Evolutionary conservation across 2,329 filamentous ascomycete species (phyloP), one percentile per base, ranked within the genome.

Genomic region (Clonostachys byssicola): DNA sequence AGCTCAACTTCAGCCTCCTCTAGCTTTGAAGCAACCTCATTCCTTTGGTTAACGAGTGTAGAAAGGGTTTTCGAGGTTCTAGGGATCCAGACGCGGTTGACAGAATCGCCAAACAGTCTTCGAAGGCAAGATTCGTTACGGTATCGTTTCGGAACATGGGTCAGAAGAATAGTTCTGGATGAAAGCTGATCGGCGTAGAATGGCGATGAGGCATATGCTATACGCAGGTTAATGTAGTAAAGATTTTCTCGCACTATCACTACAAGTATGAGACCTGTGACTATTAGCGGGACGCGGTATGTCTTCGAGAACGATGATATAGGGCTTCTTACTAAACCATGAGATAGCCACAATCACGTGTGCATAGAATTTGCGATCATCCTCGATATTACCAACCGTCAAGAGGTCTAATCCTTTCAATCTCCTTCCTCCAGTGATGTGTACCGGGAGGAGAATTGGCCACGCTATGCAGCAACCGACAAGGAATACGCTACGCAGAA

Each of bases 181-280:
- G 92, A 96, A 42, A 96, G 83, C 48, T 92, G 87, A 58, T 85
- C 86, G 46, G 89, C 80, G 63, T 95, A 95, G 42, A 88, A 74
- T 12, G 91, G 90, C 10, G 90, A 91, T 47, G 95, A 79, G 39
- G 94, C 80, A 68, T 94, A 96, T 0, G 92, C 92, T 69, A 97
- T 92, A 52, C 92, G 88, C 44, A 96, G 70, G 59, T 95, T 95
- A 72, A 96, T 87, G 67, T 89, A 95, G 76, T 85, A 95, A 56
- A 97, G 86, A 61, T 83, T 85, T 66, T 97, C 92, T 49, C 92
- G 81, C 47, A 91, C 87, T 52, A 97, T 82, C 60, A 89, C 85
- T 67, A 89, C 94, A 65, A 97, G 85, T 54, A 97, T 77, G 62
- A 97, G 96, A 40, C 80, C 81, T 64, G 88, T 5, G 2, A 45